phyloP scores from a whole-genome alignment of 495 filamentous ascomycete genomes.

The Parathielavia appendiculata region DNA sequence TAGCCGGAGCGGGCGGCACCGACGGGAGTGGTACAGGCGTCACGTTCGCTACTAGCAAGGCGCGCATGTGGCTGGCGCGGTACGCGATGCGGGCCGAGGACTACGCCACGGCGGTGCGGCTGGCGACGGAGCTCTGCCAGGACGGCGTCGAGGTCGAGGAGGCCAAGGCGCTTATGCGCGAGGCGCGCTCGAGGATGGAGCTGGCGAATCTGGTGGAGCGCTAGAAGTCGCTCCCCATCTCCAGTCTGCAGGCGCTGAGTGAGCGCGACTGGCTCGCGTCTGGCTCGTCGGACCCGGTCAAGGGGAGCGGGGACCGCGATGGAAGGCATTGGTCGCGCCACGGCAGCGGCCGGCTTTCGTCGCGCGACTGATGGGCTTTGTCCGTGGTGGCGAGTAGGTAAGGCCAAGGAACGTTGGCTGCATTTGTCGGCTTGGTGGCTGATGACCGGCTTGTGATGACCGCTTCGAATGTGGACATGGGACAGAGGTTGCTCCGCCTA shows the following conservation, averaged over 20 bases:
- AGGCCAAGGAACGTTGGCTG: too few species aligned
- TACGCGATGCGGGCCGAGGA: constrained; percentile 71
- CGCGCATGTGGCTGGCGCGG: constrained; percentile 87
- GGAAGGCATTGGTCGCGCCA: constrained; percentile 2
- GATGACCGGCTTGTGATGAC: too few species aligned
- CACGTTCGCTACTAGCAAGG: constrained; percentile 82
- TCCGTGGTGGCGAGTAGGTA: too few species aligned
- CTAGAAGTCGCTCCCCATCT: constrained; percentile 25
- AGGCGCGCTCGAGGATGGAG: constrained; percentile 78
- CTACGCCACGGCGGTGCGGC: constrained; percentile 66
- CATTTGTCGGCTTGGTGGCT: neutral
- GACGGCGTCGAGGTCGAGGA: constrained; percentile 98
- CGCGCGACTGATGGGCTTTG: neutral
- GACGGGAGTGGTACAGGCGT: constrained; percentile 68
- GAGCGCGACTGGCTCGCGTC: neutral
- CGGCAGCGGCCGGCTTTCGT: constrained; percentile 1
- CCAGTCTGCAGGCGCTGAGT: constrained; percentile 2
- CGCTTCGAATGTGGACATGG: too few species aligned
- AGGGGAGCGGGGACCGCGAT: neutral
- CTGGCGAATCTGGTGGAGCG: constrained; percentile 33
- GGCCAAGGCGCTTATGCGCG: constrained; percentile 89
- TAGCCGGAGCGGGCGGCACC: constrained; percentile 36
- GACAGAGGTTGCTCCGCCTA: too few species aligned
- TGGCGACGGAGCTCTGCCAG: constrained; percentile 87
- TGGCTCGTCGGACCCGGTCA: neutral